phyloP scores from a whole-genome alignment of 2,329 filamentous ascomycete genomes.

The Epicoccum nigrum region DNA sequence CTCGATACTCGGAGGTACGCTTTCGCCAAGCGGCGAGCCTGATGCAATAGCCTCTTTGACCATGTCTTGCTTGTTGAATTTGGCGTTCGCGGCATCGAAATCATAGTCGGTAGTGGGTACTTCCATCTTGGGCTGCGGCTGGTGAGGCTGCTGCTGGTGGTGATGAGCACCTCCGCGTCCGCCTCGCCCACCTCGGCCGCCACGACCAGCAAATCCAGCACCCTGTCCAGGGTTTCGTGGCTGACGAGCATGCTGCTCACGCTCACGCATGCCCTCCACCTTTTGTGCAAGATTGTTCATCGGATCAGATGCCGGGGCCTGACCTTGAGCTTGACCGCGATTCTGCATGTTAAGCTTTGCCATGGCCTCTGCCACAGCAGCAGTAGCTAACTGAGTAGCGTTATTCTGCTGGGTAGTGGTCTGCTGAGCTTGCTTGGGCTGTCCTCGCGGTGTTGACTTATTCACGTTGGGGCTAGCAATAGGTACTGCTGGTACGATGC shows the following conservation, averaged over 20 bases:
- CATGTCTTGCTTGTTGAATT: slow-evolving; percentile 86
- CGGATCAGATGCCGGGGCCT: slow-evolving; percentile 44
- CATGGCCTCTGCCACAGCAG: slow-evolving; percentile 81
- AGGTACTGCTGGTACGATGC: slow-evolving; percentile 70
- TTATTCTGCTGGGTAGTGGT: slow-evolving; percentile 55
- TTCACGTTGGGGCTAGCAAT: slow-evolving; percentile 55
- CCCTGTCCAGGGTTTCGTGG: slow-evolving; percentile 55
- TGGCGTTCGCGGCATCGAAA: slow-evolving; percentile 83
- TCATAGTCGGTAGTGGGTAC: slow-evolving; percentile 92
- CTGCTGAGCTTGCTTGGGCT: slow-evolving; percentile 44
- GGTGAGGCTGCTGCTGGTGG: slow-evolving; percentile 35
- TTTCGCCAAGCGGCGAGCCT: slow-evolving; percentile 70
- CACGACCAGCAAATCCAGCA: slow-evolving; percentile 44
- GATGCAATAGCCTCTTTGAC: slow-evolving; percentile 86
- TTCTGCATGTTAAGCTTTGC: slow-evolving; percentile 65
- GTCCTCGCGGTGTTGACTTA: slow-evolving; percentile 47
- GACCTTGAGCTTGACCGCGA: slow-evolving; percentile 28
- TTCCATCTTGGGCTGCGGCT: slow-evolving; percentile 71
- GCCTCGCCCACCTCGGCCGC: slow-evolving; percentile 57
- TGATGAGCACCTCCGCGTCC: slow-evolving; percentile 52
- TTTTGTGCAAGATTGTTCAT: slow-evolving; percentile 76
- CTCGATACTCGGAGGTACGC: slow-evolving; percentile 36
- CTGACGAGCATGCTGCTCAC: slow-evolving; percentile 63
- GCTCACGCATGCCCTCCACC: slow-evolving; percentile 74
- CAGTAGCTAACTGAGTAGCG: slow-evolving; percentile 75